Evolutionary conservation across 2,329 filamentous ascomycete genomes (phyloP).

Genomic region (Fonsecaea pedrosoi): DNA sequence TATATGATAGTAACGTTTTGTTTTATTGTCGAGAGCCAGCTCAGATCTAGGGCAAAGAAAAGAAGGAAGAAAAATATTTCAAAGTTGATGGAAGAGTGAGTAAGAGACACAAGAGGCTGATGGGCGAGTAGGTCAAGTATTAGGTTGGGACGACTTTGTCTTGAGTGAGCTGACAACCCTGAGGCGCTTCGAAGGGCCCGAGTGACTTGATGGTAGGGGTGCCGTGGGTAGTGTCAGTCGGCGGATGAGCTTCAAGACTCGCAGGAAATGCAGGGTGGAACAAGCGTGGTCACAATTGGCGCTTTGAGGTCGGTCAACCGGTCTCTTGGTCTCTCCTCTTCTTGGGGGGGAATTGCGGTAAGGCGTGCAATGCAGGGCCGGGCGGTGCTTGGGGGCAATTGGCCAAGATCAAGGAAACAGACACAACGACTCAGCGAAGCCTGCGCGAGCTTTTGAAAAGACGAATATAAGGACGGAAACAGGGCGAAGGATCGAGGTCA

Average conservation of each 20-base stretch:
- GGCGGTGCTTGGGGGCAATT: conserved; percentile 10
- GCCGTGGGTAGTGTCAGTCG: not conserved
- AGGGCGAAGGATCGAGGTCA: conserved; percentile 21
- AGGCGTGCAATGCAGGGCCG: conserved; percentile 26
- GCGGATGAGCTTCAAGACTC: not conserved
- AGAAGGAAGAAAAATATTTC: conserved; percentile 7
- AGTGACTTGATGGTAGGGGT: conserved; percentile 26
- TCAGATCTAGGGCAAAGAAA: conserved; percentile 22
- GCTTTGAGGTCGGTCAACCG: conserved; percentile 33
- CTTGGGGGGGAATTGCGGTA: conserved; percentile 10
- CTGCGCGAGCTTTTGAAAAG: conserved; percentile 38
- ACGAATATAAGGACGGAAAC: conserved; percentile 14
- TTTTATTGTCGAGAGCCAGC: conserved; percentile 36
- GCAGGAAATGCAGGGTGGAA: conserved; percentile 22
- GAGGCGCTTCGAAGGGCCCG: conserved; percentile 26
- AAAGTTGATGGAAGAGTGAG: conserved; percentile 19
- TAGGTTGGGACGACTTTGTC: conserved; percentile 19
- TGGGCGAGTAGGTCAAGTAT: conserved; percentile 31
- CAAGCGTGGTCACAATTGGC: conserved; percentile 34
- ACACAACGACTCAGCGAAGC: conserved; percentile 38
- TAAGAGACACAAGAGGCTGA: conserved; percentile 4
- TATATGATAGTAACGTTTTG: conserved; percentile 19
- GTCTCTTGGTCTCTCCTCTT: conserved; percentile 16
- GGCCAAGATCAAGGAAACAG: conserved; percentile 21
- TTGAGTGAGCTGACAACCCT: conserved; percentile 21